Conservation (phyloP, 208 protist species). For the Herpetomonas tarakana region DNA sequence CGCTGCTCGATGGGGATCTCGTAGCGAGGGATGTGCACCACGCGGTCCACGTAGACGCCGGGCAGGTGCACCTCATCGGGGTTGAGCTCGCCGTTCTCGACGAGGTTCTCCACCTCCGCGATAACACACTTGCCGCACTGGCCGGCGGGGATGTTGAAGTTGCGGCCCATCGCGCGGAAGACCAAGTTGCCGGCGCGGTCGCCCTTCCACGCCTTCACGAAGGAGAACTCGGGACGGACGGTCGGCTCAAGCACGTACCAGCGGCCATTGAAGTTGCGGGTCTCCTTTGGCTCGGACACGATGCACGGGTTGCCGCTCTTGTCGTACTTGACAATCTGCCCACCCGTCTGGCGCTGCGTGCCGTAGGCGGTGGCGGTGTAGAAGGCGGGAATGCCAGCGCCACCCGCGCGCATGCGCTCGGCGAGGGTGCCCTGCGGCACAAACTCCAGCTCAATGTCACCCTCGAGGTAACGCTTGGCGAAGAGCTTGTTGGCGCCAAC, state of each 20-base stretch:
- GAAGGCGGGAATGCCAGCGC: slow-evolving; percentile 97
- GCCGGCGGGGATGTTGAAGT: slow-evolving; percentile 90
- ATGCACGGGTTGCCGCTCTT: slow-evolving; percentile 72
- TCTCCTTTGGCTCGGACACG: slow-evolving; percentile 55
- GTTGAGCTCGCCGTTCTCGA: slow-evolving; percentile 77
- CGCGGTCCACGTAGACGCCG: slow-evolving; percentile 88
- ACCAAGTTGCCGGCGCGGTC: slow-evolving; percentile 62
- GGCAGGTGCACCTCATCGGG: slow-evolving; percentile 91
- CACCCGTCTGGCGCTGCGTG: slow-evolving; percentile 87
- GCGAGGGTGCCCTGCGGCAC: slow-evolving; percentile 96
- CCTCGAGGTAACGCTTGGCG: slow-evolving; percentile 92
- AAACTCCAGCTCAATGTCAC: slow-evolving; percentile 96
- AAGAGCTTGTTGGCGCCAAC: slow-evolving; percentile 97
- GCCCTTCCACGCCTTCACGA: slow-evolving; percentile 93
- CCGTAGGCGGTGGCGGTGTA: slow-evolving; percentile 96
- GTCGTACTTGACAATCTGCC: slow-evolving; percentile 94
- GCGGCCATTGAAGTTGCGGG: slow-evolving; percentile 70
- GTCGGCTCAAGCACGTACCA: slow-evolving; percentile 85
- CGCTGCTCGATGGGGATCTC: slow-evolving; percentile 25
- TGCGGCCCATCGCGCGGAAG: slow-evolving; percentile 84
- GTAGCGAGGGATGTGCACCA: slow-evolving; percentile 34
- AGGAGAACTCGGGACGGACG: slow-evolving; percentile 84
- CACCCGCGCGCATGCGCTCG: slow-evolving; percentile 93
- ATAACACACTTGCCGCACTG: slow-evolving; percentile 85
- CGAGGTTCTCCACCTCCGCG: slow-evolving; percentile 93